Evolutionary conservation across 225 moss, liverwort and hornwort species (phyloP), one percentile per base, ranked within the genome.

Genomic region (Asterella californica): DNA sequence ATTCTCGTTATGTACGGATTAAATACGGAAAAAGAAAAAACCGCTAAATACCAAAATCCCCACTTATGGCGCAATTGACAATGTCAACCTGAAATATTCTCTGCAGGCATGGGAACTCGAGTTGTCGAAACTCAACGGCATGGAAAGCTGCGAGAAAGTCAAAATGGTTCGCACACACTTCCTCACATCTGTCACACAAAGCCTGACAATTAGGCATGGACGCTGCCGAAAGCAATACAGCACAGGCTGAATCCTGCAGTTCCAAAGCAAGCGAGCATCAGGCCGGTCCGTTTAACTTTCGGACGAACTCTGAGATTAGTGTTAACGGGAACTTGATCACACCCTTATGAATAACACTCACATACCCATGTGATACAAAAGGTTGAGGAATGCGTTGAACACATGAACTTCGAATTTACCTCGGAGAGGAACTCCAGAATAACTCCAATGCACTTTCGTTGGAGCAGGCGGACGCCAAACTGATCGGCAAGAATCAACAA

Each of bases 401-500:
- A 33, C 36, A 33, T 21, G 53, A 30, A 33, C 9, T 15, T 63
- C 33, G 45, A n/a, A 46, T 78, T n/a, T 77, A 99, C 99, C 92
- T 99, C 91, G 30, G 85, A 92, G 74, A 99, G 78, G 75, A 81
- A 90, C 81, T 92, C 90, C 52, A 90, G 79, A 52, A 95, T 89
- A 76, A 84, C 84, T 57, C 89, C 80, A 74, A 91, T 90, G 65
- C 94, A 99, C 60, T 91, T 89, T 34, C 91, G 87, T 42, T 90
- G 95, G 60, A 99, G 81, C 57, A 90, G 77, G 49, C 86, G 90
- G 62, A 99, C 82, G 34, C 86, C 93, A 87, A 93, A 99, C 80
- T 87, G 95, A 82, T 99, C 99, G 45, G 95, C 91, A 69, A 93
- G 88, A 33, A 93, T 85, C 81, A 99, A 80, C n/a, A 99, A 83